Base-by-base conservation (phyloP, 1,139 yeast species). In the Spathaspora sp. region DNA sequence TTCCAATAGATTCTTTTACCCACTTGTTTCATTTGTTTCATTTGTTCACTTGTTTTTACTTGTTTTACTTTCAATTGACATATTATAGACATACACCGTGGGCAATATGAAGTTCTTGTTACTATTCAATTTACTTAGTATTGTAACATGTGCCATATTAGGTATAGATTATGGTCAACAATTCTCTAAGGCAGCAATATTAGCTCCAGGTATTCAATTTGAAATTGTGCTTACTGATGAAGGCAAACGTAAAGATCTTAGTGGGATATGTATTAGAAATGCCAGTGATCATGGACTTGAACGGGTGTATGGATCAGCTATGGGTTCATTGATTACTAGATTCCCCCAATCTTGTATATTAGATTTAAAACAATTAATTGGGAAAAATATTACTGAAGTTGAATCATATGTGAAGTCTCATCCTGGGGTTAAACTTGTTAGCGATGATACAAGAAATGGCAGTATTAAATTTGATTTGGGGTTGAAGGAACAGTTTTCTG, bases 111-210 rank as follows among this genome's bases (percentile, higher is more conserved):
- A 20, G 23, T 20, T 20, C 6, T 20, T 20, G 7, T 20, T 20
- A 20, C 7, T 20, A 20, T 20, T 20, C 23, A 20, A 47, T 53
- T 39, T 57, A 46, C 47, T 56, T n/a, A 29, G 61, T 16, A 47
- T 57, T 3, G 47, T 61, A 1, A 53, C 62, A 2, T 79, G 80
- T 7, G 95, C 96, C 2, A 79, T 93, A 15, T 69, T 93, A 43
- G 98, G 97, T 24, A 74, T 93, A 41, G 99, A 93, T 64, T 85
- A 80, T 60, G 99, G 99, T 45, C 86, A 88, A 49, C 95, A 90
- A 60, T 87, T 76, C 71, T 82, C 93, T 33, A 93, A 95, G 63
- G 89, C 96, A 1, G 89, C 86, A 43, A 72, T 93, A 45, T 86
- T 95, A 42, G 97, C 97, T 0, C 98, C 98, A 0, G 89, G 91